These are phyloP conservation scores for Mortierella sp. DNA, from an alignment of 371 early-diverging fungal genomes.

Conservation along the genomic window DNA sequence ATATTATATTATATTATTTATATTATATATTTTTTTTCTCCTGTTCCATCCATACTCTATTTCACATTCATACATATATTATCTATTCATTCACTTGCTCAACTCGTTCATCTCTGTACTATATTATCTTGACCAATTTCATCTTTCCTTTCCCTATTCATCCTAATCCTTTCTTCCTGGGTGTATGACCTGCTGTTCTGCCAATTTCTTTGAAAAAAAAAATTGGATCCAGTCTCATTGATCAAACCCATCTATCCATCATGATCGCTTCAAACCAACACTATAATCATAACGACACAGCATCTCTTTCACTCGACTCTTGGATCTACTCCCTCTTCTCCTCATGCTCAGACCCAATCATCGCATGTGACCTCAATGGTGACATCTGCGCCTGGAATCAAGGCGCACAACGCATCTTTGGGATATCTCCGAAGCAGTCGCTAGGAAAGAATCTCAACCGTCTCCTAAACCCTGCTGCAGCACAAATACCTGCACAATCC, in stretches of 20 bases:
- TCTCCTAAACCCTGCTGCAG: constrained; percentile 1
- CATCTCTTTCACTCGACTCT: constrained; percentile 11
- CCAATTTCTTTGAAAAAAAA: neutral
- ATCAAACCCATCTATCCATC: neutral
- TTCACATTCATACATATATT: no score
- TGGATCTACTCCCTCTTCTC: constrained; percentile 43
- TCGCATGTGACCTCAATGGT: constrained; percentile 45
- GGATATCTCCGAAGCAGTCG: constrained; percentile 31
- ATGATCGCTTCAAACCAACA: constrained; percentile 18
- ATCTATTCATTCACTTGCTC: neutral
- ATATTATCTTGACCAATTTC: no score
- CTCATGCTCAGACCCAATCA: constrained; percentile 39
- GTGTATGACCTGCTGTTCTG: neutral
- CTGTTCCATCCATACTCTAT: neutral
- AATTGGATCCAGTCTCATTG: neutral
- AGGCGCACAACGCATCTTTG: constrained; percentile 33
- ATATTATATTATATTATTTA: neutral
- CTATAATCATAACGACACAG: neutral
- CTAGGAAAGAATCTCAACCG: constrained; percentile 42
- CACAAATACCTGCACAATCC: neutral
- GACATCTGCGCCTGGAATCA: constrained; percentile 42
- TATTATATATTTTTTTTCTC: constrained; percentile 5
- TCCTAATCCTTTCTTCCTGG: neutral
- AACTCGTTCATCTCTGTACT: neutral
- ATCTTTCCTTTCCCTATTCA: neutral